These are phyloP conservation scores for Daucus carota DNA, from an alignment of 129 eudicot species.

Conservation along the genomic window DNA sequence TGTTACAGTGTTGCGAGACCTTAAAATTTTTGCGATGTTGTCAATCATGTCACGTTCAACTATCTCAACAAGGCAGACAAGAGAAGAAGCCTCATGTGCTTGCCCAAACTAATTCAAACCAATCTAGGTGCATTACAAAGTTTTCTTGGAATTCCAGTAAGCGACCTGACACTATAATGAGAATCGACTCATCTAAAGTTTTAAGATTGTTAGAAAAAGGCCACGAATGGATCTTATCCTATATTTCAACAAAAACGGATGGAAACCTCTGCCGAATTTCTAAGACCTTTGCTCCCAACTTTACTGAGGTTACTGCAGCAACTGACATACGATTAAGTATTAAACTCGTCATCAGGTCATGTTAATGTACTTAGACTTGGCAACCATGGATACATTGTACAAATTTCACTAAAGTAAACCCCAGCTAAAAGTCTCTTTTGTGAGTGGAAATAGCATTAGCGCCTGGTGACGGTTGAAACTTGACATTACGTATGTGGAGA, in stretches of 20 bases:
- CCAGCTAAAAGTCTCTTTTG: background rate
- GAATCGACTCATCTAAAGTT: too few relatives aligned
- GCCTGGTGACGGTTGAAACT: background rate
- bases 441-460: background rate
- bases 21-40: conserved; percentile 63
- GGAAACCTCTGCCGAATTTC: background rate
- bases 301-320: background rate
- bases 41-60: conserved; percentile 50
- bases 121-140: conserved; percentile 29
- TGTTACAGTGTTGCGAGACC: conserved; percentile 57
- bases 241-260: too few relatives aligned
- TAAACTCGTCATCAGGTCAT: background rate
- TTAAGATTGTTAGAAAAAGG: too few relatives aligned
- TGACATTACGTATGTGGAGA: background rate
- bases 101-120: too few relatives aligned
- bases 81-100: conserved; percentile 54
- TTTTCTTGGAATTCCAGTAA: conserved; percentile 35
- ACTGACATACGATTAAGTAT: too few relatives aligned
- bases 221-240: too few relatives aligned
- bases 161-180: too few relatives aligned
- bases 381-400: background rate
- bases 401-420: background rate
- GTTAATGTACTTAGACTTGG: too few relatives aligned
- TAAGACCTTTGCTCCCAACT: background rate
- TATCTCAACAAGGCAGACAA: conserved; percentile 61